Base-by-base conservation (phyloP, 139 green algal genomes). In the Tetradesmus lagerheimii region DNA sequence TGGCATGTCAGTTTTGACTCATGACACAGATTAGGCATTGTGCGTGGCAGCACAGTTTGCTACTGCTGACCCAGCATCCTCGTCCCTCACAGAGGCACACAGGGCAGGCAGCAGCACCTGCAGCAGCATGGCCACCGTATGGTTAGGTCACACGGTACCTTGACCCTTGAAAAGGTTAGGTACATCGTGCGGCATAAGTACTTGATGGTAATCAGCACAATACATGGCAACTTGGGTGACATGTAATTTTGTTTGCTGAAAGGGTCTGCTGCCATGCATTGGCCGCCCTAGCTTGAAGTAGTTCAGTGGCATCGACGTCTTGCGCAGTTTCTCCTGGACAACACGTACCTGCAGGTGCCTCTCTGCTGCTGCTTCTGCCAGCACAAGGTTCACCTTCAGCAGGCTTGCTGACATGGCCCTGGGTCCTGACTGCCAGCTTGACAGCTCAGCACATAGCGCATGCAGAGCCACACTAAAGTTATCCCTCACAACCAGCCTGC, bases 381-480 rank as follows among this genome's bases (percentile, higher is more conserved):
- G 71, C 79, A 93, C 57, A 57, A 95, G 89, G 77, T 90, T 88
- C 2, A 89, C 88, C 37, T 80, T 88, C 90, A 95, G 90, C 83
- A 95, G 90, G 39, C 57, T 62, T 6, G 90, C 91, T 71, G 91
- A 90, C 35, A 89, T 89, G 2, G 47, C 53, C 4, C 88, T 39
- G 16, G 91, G 83, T 18, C 90, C 89, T 25, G 83, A 71, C 89
- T 94, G 89, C 93, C 93, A 96, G 35, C 74, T 64, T 1, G 81
- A 81, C 14, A 94, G 83, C 85, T 96, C 94, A 23, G 87, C 84
- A 34, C 67, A 39, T 62, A 96, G 89, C 5, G 93, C 89, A 2
- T 64, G 18, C 39, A 93, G 37, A 29, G 90, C 66, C 35, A 91
- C 88, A 25, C 92, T 45, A 6, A 95, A 89, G 78, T 95, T 94